These are phyloP conservation scores for Exophiala calicioides DNA, from an alignment of 2,329 filamentous ascomycete species.

Conservation along the genomic window DNA sequence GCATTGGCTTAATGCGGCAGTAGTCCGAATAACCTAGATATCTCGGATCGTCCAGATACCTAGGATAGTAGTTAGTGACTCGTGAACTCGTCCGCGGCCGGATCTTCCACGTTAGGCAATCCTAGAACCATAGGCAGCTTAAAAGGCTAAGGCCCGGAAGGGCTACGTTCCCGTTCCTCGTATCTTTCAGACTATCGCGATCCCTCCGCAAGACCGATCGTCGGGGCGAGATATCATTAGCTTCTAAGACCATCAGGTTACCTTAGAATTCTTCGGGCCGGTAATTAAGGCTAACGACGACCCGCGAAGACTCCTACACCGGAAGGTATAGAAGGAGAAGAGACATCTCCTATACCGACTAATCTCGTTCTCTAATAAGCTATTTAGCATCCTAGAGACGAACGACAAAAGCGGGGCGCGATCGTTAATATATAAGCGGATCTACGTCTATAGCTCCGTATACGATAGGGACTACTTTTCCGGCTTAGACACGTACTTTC, in stretches of 20 bases:
- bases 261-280: too few relatives aligned
- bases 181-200: too few relatives aligned
- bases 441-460: neutral
- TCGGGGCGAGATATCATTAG: too few relatives aligned
- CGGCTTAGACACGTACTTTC: neutral
- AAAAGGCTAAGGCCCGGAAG: neutral
- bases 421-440: neutral
- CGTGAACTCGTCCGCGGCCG: too few relatives aligned
- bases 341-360: neutral
- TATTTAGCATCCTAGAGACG: neutral
- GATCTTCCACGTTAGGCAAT: slow-evolving; percentile 2
- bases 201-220: too few relatives aligned
- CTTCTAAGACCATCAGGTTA: too few relatives aligned
- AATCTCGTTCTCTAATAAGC: neutral
- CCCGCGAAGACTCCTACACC: neutral
- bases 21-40: too few relatives aligned
- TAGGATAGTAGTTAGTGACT: too few relatives aligned
- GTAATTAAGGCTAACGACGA: too few relatives aligned
- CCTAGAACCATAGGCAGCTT: neutral
- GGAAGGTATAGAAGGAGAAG: neutral
- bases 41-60: too few relatives aligned
- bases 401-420: neutral
- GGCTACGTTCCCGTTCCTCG: too few relatives aligned
- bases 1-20: too few relatives aligned
- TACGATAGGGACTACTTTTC: neutral